Evolutionary conservation across 257 asterid species (phyloP), one percentile per base, ranked within the genome.

Genomic region (Solanum verrucosum): DNA sequence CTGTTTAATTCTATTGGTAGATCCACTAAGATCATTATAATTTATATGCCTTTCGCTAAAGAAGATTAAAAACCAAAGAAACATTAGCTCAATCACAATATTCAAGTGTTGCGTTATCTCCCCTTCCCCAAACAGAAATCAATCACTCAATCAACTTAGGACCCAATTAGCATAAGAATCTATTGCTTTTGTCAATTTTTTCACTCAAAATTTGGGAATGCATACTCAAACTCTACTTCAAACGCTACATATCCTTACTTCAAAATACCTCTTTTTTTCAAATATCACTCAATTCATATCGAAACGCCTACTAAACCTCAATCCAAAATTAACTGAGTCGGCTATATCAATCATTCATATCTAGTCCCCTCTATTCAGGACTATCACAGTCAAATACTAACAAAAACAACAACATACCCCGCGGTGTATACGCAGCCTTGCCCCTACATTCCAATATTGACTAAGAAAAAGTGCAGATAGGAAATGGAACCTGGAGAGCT

Each of bases 401-500:
- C 70, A 63, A 23, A 23, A 63, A 63, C 70, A 63, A 63, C 70
- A 63, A 3, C 15, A 23, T 8, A 60, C 27, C 5, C 67, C 5
- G 0, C 67, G 27, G 14, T 60, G 63, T 18, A 2, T 52, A 52
- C 63, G 14, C n/a, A 52, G 63, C 23, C 42, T 37, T 37, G 40
- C 40, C 40, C 40, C 40, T 23, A 63, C 84, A 86, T 25, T 86
- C 9, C 49, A 14, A 52, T 46, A n/a, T 14, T 42, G 65, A 85
- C 42, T 44, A 86, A 59, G 0, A 63, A 63, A 52, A 84, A 37
- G 7, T 23, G 63, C 29, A 85, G 38, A 1, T 3, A 72, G 31
- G 52, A 60, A 33, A 38, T 11, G 1, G 35, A 60, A 93, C 97
- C 96, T 92, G 90, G 68, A 93, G 96, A 56, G 97, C 95, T 23